These are phyloP conservation scores for Nicotiana benthamiana DNA, from an alignment of 257 asterid species.

Conservation along the genomic window DNA sequence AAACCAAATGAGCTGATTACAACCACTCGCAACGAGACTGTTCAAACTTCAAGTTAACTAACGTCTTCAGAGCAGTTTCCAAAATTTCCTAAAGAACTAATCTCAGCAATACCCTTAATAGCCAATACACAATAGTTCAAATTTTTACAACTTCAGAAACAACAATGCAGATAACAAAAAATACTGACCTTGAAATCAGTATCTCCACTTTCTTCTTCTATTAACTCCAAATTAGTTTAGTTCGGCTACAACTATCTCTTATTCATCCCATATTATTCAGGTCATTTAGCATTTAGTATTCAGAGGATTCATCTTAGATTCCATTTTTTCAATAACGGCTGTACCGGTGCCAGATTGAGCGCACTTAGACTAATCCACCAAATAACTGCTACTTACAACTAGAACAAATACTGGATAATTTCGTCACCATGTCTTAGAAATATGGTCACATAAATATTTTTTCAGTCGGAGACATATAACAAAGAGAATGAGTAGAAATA, in stretches of 20 bases:
- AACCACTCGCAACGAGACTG: background rate
- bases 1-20: background rate
- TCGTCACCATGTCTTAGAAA: too few species aligned
- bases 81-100: background rate
- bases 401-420: too few species aligned
- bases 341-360: rapidly evolving
- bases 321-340: background rate
- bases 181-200: background rate
- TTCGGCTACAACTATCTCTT: background rate
- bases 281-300: background rate
- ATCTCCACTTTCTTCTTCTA: background rate
- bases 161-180: background rate
- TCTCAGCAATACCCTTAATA: background rate
- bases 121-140: background rate
- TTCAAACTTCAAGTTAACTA: background rate
- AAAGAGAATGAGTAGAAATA: too few species aligned
- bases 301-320: background rate
- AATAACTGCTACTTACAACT: too few species aligned
- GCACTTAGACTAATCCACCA: background rate
- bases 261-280: background rate
- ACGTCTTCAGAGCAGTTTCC: background rate
- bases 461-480: background rate
- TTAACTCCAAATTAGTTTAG: background rate
- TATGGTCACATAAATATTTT: too few species aligned
- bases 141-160: background rate